Evolutionary conservation across 2,329 filamentous ascomycete species (phyloP).

Genomic region (Aspergillus puulaauensis): DNA sequence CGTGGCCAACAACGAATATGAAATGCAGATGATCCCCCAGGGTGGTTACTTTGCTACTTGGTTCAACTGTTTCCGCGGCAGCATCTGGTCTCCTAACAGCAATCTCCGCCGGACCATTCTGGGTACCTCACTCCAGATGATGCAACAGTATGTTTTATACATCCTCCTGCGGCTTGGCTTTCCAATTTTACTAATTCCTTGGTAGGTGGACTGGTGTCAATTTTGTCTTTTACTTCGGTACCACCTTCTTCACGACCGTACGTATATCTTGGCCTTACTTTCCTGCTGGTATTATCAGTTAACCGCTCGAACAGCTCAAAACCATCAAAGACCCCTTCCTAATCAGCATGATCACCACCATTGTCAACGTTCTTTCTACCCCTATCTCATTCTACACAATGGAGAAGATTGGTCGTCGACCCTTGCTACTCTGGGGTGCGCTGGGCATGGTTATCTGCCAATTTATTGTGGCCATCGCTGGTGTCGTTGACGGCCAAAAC

Average conservation of each 20-base stretch:
- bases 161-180: neutral
- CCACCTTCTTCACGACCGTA: conserved; percentile 69
- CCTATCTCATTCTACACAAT: conserved; percentile 85
- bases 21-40: conserved; percentile 66
- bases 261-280: neutral
- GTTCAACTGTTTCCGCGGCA: conserved; percentile 63
- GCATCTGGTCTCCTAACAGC: conserved; percentile 53
- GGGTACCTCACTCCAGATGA: conserved; percentile 74
- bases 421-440: conserved; percentile 75
- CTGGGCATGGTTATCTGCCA: conserved; percentile 82
- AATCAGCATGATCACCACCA: conserved; percentile 79
- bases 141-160: conserved; percentile 58
- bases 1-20: conserved; percentile 85
- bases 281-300: neutral
- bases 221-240: conserved; percentile 88
- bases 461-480: conserved; percentile 79
- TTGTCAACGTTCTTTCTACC: conserved; percentile 84
- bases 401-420: conserved; percentile 77
- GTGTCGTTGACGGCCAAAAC: conserved; percentile 58
- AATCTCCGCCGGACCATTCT: conserved; percentile 67
- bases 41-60: conserved; percentile 67
- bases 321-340: conserved; percentile 77
- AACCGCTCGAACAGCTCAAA: conserved; percentile 54
- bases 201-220: conserved; percentile 73
- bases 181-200: neutral